Evolutionary conservation across 1,139 yeast species (phyloP).

Genomic region (Kodamaea alishanica): DNA sequence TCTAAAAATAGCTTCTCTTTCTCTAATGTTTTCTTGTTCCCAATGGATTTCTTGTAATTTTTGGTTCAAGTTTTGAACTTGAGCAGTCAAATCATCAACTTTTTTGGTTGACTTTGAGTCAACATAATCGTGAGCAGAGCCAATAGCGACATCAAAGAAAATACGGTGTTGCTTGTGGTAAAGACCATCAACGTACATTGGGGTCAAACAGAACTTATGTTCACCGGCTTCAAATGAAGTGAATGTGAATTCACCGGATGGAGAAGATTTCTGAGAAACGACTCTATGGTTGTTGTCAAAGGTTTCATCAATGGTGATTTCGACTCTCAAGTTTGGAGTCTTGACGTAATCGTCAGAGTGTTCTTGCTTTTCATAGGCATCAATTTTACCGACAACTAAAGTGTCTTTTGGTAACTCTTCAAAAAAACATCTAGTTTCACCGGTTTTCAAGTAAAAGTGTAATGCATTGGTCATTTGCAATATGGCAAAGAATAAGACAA

Average conservation of each 20-base stretch:
- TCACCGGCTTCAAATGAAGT: conserved; percentile 39
- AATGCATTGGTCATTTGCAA: conserved; percentile 25
- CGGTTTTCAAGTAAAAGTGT: conserved; percentile 46
- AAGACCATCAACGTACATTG: conserved; percentile 38
- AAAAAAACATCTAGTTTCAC: conserved; percentile 44
- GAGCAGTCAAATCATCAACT: conserved; percentile 41
- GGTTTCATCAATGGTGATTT: conserved; percentile 46
- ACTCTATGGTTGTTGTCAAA: conserved; percentile 47
- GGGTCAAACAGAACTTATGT: conserved; percentile 48
- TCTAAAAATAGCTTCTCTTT: conserved; percentile 47
- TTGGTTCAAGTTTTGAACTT: conserved; percentile 37
- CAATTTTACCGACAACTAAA: conserved; percentile 44
- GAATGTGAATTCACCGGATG: conserved; percentile 40
- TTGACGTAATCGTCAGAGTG: conserved; percentile 27
- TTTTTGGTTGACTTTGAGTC: conserved; percentile 45
- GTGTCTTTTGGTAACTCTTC: conserved; percentile 44
- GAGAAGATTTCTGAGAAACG: conserved; percentile 36
- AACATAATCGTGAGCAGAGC: conserved; percentile 46
- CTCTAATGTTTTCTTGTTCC: conserved; percentile 47
- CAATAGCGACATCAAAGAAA: conserved; percentile 45
- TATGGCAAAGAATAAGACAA: conserved; percentile 13
- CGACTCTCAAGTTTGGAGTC: conserved; percentile 32
- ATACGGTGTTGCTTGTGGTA: conserved; percentile 36
- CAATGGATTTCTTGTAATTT: conserved; percentile 43
- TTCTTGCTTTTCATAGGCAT: conserved; percentile 38